Percentiles rank a stretch among this genome's conserved stretches.
Evolutionary conservation across 1,284 basidiomycete genomes (phyloP).

Genomic region (Leccinum fallax): DNA sequence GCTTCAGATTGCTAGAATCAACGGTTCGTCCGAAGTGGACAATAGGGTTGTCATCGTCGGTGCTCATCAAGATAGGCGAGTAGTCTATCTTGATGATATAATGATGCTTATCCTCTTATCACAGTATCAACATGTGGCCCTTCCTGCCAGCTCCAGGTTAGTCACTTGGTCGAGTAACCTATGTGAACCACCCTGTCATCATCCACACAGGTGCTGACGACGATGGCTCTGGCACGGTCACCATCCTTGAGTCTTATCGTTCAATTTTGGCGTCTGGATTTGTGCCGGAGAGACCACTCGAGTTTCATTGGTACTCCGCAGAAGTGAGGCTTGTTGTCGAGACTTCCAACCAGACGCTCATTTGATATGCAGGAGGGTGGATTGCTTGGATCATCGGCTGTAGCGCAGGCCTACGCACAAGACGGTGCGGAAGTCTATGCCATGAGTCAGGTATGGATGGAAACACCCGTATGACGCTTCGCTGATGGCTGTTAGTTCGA

Average conservation of each 20-base stretch:
- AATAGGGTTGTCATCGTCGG: slow-evolving; percentile 69
- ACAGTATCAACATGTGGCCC: slow-evolving; percentile 83
- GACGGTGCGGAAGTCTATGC: slow-evolving; percentile 72
- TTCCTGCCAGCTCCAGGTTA: slow-evolving; percentile 87
- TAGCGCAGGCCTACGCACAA: slow-evolving; percentile 78
- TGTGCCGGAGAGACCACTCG: slow-evolving; percentile 76
- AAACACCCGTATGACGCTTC: not conserved
- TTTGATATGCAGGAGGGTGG: slow-evolving; percentile 73
- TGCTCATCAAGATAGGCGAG: slow-evolving; percentile 88
- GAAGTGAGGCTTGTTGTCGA: slow-evolving; percentile 52
- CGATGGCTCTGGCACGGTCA: slow-evolving; percentile 90
- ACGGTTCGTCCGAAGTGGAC: slow-evolving; percentile 63
- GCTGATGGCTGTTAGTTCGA: slow-evolving; percentile 62
- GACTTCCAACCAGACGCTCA: slow-evolving; percentile 1
- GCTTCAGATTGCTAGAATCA: slow-evolving; percentile 67
- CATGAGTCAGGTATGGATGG: slow-evolving; percentile 76
- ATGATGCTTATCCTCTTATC: slow-evolving; percentile 11
- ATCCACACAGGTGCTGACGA: slow-evolving; percentile 73
- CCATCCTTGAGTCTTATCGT: slow-evolving; percentile 89
- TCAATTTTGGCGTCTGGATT: slow-evolving; percentile 81
- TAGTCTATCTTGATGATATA: slow-evolving; percentile 16
- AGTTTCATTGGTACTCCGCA: slow-evolving; percentile 97
- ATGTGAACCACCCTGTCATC: slow-evolving; percentile 7
- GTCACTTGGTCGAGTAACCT: slow-evolving; percentile 17
- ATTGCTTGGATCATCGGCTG: slow-evolving; percentile 92